Percentiles rank a stretch among this genome's conserved stretches.
Evolutionary conservation across 2,329 filamentous ascomycete species (phyloP).

Genomic region (Hypoxylon sp.): DNA sequence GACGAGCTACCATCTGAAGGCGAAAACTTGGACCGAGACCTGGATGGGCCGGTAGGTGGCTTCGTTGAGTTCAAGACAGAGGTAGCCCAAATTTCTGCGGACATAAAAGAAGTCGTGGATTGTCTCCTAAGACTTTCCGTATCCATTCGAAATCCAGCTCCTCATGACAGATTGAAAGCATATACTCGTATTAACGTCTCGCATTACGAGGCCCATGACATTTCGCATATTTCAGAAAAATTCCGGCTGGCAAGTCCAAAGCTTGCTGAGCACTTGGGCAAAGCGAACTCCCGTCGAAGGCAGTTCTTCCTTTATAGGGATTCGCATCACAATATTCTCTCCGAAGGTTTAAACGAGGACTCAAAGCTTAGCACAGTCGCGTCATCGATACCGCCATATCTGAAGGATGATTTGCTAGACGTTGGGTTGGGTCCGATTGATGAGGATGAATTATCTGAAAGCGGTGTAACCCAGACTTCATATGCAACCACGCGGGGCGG

Average conservation of each 20-base stretch:
- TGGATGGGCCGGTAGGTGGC: neutral
- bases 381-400: neutral
- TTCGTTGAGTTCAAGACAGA: neutral
- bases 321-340: neutral
- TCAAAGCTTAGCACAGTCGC: neutral
- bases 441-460: conserved; percentile 3
- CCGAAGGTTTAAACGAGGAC: neutral
- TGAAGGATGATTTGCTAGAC: neutral
- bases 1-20: neutral
- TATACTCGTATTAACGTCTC: neutral
- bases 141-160: conserved; percentile 2
- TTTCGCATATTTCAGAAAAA: neutral
- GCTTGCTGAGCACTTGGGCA: neutral
- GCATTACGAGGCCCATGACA: neutral
- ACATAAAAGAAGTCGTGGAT: conserved; percentile 1
- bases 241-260: neutral
- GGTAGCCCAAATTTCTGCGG: neutral
- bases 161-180: conserved; percentile 5
- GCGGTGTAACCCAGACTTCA: neutral
- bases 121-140: conserved; percentile 1
- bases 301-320: neutral
- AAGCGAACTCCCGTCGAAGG: neutral
- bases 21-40: neutral
- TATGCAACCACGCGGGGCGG: neutral
- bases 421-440: neutral